phyloP scores from a whole-genome alignment of 1,139 yeast genomes.

The Suzukiozyma palmioleophila region DNA sequence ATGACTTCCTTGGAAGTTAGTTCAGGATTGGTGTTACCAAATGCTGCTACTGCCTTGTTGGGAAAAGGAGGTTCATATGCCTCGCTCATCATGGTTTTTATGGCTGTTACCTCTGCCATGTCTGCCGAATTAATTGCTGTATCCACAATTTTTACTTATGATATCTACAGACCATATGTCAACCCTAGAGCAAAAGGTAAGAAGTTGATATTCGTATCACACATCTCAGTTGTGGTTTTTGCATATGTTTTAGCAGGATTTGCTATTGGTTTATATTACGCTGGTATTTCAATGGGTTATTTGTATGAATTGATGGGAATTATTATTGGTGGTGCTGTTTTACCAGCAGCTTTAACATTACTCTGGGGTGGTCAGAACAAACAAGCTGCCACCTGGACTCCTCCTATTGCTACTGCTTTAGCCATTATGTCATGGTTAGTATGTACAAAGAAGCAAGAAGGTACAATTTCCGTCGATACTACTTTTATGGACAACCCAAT shows the following conservation, averaged over 20 bases:
- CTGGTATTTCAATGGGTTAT: conserved; percentile 82
- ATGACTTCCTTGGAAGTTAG: conserved; percentile 65
- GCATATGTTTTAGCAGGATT: conserved; percentile 76
- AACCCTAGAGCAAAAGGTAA: conserved; percentile 76
- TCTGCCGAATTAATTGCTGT: conserved; percentile 88
- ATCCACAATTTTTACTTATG: conserved; percentile 79
- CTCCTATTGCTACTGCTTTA: conserved; percentile 56
- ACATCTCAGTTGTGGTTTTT: conserved; percentile 57
- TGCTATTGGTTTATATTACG: conserved; percentile 76
- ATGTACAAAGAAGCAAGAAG: conserved; percentile 50
- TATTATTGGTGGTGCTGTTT: conserved; percentile 79
- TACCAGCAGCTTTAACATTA: conserved; percentile 70
- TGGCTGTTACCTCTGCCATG: conserved; percentile 79
- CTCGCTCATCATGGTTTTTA: conserved; percentile 68
- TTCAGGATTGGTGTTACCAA: conserved; percentile 81
- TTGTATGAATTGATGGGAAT: conserved; percentile 84
- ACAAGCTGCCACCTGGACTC: conserved; percentile 56
- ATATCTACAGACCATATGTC: conserved; percentile 73
- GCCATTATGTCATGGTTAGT: conserved; percentile 68
- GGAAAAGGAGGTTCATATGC: conserved; percentile 89
- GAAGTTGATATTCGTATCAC: conserved; percentile 64
- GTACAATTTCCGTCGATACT: conserved; percentile 52
- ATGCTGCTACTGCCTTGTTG: conserved; percentile 78
- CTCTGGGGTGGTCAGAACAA: conserved; percentile 65
- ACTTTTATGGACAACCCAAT: conserved; percentile 77